Evolutionary conservation across 2,329 filamentous ascomycete species (phyloP).

Genomic region (Colletotrichum destructivum): DNA sequence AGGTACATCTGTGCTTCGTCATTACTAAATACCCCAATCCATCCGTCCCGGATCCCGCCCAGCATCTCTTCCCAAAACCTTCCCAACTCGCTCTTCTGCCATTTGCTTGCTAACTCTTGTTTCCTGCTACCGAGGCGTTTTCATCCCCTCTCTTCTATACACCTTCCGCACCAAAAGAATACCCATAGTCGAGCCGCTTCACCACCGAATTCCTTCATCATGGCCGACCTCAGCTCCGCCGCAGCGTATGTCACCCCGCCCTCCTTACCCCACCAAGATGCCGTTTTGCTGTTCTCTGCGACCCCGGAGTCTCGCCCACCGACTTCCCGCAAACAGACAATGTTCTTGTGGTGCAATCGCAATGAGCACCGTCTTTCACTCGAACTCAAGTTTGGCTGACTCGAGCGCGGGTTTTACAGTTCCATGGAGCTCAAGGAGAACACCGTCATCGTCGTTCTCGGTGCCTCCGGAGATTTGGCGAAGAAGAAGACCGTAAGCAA

Average conservation of each 20-base stretch:
- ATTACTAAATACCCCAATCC: slow-evolving; percentile 45
- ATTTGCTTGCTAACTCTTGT: slow-evolving; percentile 38
- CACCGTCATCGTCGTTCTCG: slow-evolving; percentile 95
- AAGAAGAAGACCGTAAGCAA: slow-evolving; percentile 96
- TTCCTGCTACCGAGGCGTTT: slow-evolving; percentile 29
- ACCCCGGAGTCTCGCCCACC: slow-evolving; percentile 14
- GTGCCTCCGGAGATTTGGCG: slow-evolving; percentile 95
- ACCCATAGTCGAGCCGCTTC: slow-evolving; percentile 25
- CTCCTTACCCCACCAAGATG: slow-evolving; percentile 42
- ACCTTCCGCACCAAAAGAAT: slow-evolving; percentile 4
- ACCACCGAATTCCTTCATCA: slow-evolving; percentile 38
- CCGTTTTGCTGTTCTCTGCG: slow-evolving; percentile 15
- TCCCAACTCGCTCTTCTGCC: slow-evolving; percentile 40
- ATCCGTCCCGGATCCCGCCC: slow-evolving; percentile 41
- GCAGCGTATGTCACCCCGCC: slow-evolving; percentile 45
- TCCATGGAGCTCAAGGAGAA: slow-evolving; percentile 98
- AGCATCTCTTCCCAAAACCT: slow-evolving; percentile 38
- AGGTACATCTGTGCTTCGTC: slow-evolving; percentile 42
- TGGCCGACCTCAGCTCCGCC: slow-evolving; percentile 44
- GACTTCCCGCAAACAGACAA: neutral
- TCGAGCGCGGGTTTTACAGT: slow-evolving; percentile 60
- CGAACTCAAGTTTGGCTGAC: slow-evolving; percentile 32
- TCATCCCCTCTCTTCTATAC: slow-evolving; percentile 5
- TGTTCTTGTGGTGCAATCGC: slow-evolving; percentile 14
- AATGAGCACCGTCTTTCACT: neutral